Base-by-base conservation (phyloP, 257 asterid genomes). In the Forsythia viridissima region DNA sequence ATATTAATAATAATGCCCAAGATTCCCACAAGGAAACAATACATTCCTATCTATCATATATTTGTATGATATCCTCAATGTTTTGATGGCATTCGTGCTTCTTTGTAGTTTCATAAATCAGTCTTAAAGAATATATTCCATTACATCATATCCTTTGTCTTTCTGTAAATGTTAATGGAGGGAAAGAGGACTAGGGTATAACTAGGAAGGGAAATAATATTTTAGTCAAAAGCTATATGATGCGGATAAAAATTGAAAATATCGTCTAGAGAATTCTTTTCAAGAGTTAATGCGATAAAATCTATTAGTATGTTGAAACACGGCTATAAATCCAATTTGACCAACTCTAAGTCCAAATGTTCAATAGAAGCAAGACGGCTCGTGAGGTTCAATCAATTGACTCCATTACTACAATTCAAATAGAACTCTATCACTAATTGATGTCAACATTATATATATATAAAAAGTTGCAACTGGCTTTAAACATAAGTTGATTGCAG, bases 401-500 rank as follows among this genome's bases (percentile, higher is more conserved):
- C 55, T 46, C 55, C 16, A 44, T 44, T 11, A 46, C 13, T 12
- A 18, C 52, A 11, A 3, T 13, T 13, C 57, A 48, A 48, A 48
- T 13, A 48, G 11, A 48, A 48, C 57, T 13, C 57, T 12, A 13
- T 48, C 57, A 12, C 8, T 24, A 24, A 63, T 63, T 63, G 70
- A 63, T 10, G 18, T 10, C 40, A 24, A 63, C 40, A 9, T 30
- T 63, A 10, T 18, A 30, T 3, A 63, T 24, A 24, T 3, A 63
- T 4, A 63, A 18, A 8, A 9, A 59, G 67, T 59, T 24, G 38
- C 70, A 63, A 4, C 18, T 76, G 79, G 79, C 77, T 73, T 67
- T 76, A 40, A 52, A 51, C 69, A 83, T 30, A 66, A 75, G 10
- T 40, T 51, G 72, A 38, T 15, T 59, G 83, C 77, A 61, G 79